These are phyloP conservation scores for Ogataea dorogensis DNA, from an alignment of 805 yeast genomes.

Conservation along the genomic window DNA sequence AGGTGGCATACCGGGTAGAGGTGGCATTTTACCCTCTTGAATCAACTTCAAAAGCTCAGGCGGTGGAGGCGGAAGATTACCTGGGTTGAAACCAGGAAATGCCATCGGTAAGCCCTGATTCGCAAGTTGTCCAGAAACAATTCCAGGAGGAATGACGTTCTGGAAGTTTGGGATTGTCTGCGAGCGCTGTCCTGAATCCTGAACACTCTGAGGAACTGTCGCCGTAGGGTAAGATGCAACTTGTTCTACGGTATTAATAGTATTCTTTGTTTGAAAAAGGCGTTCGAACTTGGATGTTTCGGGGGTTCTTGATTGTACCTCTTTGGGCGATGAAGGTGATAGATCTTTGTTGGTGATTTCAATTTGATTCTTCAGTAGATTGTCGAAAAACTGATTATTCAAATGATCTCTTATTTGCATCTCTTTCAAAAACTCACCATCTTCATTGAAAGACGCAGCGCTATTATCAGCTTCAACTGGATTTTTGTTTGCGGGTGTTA, in stretches of 20 bases:
- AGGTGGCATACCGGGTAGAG: slow-evolving; percentile 27
- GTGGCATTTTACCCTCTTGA: slow-evolving; percentile 30
- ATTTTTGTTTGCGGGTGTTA: neutral
- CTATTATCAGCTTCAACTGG: neutral
- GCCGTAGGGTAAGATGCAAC: slow-evolving; percentile 1
- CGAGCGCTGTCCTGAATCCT: neutral
- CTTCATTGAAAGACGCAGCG: slow-evolving; percentile 10
- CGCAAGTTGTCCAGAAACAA: slow-evolving; percentile 1
- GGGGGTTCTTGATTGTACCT: slow-evolving; percentile 8
- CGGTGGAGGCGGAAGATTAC: slow-evolving; percentile 29
- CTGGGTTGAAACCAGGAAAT: slow-evolving; percentile 15
- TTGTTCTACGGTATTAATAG: slow-evolving; percentile 1
- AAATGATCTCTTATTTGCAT: slow-evolving; percentile 18
- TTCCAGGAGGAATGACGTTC: slow-evolving; percentile 8
- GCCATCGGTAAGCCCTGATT: slow-evolving; percentile 12
- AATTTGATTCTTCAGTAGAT: slow-evolving; percentile 10
- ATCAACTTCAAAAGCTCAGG: slow-evolving; percentile 29
- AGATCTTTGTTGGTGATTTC: neutral
- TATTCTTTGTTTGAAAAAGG: slow-evolving; percentile 16
- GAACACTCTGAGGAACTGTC: neutral
- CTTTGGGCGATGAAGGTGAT: neutral
- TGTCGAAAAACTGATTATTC: slow-evolving; percentile 26
- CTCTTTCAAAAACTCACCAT: slow-evolving; percentile 21
- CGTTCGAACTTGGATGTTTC: slow-evolving; percentile 23
- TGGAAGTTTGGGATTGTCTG: slow-evolving; percentile 2